Base-by-base conservation (phyloP, 371 early-diverging fungal species). In the Entomophthora muscae region DNA sequence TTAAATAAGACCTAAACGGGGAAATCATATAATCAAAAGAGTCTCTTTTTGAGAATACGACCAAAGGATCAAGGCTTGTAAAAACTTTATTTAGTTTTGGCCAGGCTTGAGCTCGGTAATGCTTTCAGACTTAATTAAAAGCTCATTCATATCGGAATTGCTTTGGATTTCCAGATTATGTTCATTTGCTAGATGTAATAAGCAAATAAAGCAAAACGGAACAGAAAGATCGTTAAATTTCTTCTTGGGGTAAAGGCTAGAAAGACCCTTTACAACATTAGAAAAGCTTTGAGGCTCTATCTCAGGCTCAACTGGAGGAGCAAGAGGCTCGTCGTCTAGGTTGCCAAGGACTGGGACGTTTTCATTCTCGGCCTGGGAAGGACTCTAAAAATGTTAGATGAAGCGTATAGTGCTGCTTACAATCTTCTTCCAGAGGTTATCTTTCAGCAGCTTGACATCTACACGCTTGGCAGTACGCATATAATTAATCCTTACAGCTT, bases 171-270 rank as follows among this genome's bases (percentile, higher is more conserved):
- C 53, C 66, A 96, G 74, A 64, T 83, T 82, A 68, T 88, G 84
- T 73, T 96, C 97, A 70, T 96, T 96, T 24, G 95, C 95, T 59
- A 97, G 70, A 78, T 97, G 98, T 63, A 97, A 73, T 60, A 97
- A 72, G 68, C 95, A 93, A 58, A 97, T 95, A 70, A 97, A 97
- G 72, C 94, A 95, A 70, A 89, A 97, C 2, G 95, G 84, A 3
- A 92, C 86, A 1, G 96, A 93, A 42, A 97, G 90, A 60, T 95
- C 96, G 64, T 81, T 76, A 67, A 88, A 76, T 62, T 81, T 81
- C 56, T 88, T 82, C 29, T 76, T 75, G n/a, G 87, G 73, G 69
- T 95, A 93, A 65, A 84, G 66, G 52, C 73, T 75, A 65, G 78
- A 78, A 27, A 94, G 75, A 24, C 76, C 75, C 28, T 78, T 68